Evolutionary conservation across 768 basidiomycete genomes (phyloP).

Genomic region (Hortiboletus campestris): DNA sequence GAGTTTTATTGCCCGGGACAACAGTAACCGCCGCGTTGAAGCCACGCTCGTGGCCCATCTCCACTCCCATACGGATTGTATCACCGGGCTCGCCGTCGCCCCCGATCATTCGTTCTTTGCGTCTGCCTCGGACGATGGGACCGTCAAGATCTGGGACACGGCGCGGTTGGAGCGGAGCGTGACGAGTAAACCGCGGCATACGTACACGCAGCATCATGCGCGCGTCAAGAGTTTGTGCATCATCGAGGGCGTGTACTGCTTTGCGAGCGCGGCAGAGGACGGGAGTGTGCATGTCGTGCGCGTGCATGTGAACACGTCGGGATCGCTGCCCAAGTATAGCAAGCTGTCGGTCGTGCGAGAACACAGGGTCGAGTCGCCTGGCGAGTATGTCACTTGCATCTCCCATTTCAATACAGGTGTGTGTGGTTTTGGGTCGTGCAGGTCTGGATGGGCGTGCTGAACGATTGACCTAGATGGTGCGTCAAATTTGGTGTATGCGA

Average conservation of each 20-base stretch:
- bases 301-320: conserved; percentile 68
- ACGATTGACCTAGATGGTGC: conserved; percentile 50
- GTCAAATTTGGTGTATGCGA: conserved; percentile 84
- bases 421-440: conserved; percentile 9
- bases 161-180: conserved; percentile 93
- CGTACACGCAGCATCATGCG: conserved; percentile 71
- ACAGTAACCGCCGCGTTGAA: conserved; percentile 57
- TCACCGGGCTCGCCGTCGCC: conserved; percentile 81
- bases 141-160: conserved; percentile 90
- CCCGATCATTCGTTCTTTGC: conserved; percentile 96
- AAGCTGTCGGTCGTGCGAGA: conserved; percentile 82
- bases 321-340: conserved; percentile 76
- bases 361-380: conserved; percentile 65
- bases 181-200: conserved; percentile 76
- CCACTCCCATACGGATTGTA: conserved; percentile 73
- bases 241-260: conserved; percentile 84
- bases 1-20: conserved; percentile 65
- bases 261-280: conserved; percentile 83
- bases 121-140: conserved; percentile 91
- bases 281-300: conserved; percentile 83
- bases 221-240: conserved; percentile 69
- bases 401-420: conserved; percentile 79
- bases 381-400: conserved; percentile 85
- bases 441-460: background rate
- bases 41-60: conserved; percentile 83